Base-by-base conservation (phyloP, 2,329 filamentous ascomycete species). In the Rhytidhysteron rufulum region DNA sequence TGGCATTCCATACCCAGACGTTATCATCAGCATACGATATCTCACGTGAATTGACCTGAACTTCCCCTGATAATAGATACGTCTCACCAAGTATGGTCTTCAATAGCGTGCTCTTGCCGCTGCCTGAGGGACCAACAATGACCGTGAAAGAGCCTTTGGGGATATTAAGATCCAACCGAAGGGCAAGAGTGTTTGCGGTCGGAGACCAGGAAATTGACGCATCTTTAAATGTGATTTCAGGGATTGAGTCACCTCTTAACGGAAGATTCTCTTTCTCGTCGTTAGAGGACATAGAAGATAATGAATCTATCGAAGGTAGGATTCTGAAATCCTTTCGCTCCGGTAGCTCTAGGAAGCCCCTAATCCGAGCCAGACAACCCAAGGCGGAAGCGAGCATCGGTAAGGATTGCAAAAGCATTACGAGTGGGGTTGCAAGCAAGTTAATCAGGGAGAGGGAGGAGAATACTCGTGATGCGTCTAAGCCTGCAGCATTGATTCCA, bases 21-120 rank as follows among this genome's bases (percentile, higher is more conserved):
- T 21, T 43, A 30, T 65, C 60, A n/a, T 45, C 46, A 30, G 53
- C 57, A 17, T 50, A 60, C 16, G 51, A 49, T 10, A 53, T 47
- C 5, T 48, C 34, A 25, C 15, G 39, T 4, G 40, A 30, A 6
- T 34, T 35, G 1, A 34, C 34, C 4, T 48, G 37, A 4, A 44
- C 8, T 15, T 54, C 37, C 6, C 54, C 55, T 10, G 25, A 24
- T 3, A 40, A 19, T 10, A 42, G 32, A 3, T 41, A 30, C 10
- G 43, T 47, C 24, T 55, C 53, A 5, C 51, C 45, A 2, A 54
- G 34, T 9, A 57, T 29, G 3, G 47, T 38, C 29, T 50, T 53
- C 17, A 48, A 39, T 3, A 77, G 45, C 2, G 70, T 72, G 10
- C 71, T 39, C 25, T 53, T 53, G 17, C 49, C 49, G 15, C 34